Base-by-base conservation (phyloP, 2,329 filamentous ascomycete genomes). In the Zasmidium cellare region DNA sequence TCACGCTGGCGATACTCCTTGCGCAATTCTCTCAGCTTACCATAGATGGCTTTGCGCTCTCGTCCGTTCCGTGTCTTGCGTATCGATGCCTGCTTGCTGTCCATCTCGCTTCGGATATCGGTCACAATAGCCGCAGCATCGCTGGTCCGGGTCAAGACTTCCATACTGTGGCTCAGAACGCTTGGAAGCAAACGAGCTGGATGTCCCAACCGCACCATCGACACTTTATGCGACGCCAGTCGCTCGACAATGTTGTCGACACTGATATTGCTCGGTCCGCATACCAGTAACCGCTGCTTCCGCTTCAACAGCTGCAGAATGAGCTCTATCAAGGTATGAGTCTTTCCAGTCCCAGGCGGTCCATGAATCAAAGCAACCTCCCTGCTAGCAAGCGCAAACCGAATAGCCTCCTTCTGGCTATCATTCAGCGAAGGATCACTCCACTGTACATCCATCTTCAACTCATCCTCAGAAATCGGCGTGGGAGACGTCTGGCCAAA, bases 211-310 rank as follows among this genome's bases (percentile, higher is more conserved):
- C 94, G 88, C 35, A 97, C 84, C 67, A 97, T 91, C 0, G 91
- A 88, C 1, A 97, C 82, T 69, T 91, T 92, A 73, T 92, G 89
- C 0, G 90, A 86, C 1, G 92, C 86, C 1, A 97, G 83, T 7
- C 94, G 87, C 75, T 99, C 94, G 9, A 97, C 92, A 57, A 99
- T 96, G 71, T 99, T 99, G 81, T 99, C 94, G 1, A 99, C 94
- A 0, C 91, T 94, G 66, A 99, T 92, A 72, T 99, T 99, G 25
- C 91, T 96, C 0, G 94, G 94, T 0, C 93, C 94, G 69, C 94
- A 97, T n/a, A 97, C 93, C 1, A 97, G 81, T 11, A 97, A 80
- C 1, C 92, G 85, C 54, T 87, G 82, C 31, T 86, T 83, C 22
- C 85, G 84, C 70, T 87, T 87, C 55, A 96, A 80, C 66, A 97